A percentile compares a stretch with the other conserved stretches of the same genome.
Evolutionary conservation across 768 basidiomycete species (phyloP).

Genomic region (Lepiota brunneoincarnata): DNA sequence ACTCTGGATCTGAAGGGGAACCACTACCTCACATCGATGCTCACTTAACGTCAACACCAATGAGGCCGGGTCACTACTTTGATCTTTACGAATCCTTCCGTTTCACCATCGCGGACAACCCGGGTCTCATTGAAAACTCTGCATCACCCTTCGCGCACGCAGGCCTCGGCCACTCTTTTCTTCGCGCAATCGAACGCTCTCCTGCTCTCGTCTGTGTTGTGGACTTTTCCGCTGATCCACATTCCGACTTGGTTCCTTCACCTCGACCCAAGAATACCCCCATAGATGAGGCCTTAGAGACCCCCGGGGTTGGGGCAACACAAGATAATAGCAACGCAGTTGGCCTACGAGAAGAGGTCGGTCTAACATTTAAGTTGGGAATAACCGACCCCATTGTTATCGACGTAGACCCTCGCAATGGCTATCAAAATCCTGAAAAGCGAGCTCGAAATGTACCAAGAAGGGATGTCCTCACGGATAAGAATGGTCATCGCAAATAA

Average conservation of each 20-base stretch:
- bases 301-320: background rate
- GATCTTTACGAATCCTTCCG: slow-evolving; percentile 73
- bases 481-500: slow-evolving; percentile 92
- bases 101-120: slow-evolving; percentile 97
- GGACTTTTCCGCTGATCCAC: slow-evolving; percentile 64
- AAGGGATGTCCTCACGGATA: slow-evolving; percentile 73
- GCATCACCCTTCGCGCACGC: slow-evolving; percentile 30
- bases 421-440: slow-evolving; percentile 69
- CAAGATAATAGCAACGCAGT: background rate
- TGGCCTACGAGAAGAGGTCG: background rate
- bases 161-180: slow-evolving; percentile 91
- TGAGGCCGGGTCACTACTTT: slow-evolving; percentile 43
- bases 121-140: slow-evolving; percentile 83
- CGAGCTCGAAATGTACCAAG: slow-evolving; percentile 83
- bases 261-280: background rate
- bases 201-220: slow-evolving; percentile 90
- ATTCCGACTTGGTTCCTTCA: background rate
- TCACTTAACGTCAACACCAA: slow-evolving; percentile 6
- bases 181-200: slow-evolving; percentile 91
- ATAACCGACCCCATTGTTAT: background rate
- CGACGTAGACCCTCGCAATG: slow-evolving; percentile 59
- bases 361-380: background rate
- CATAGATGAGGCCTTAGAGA: background rate
- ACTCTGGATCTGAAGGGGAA: slow-evolving; percentile 18
- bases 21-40: slow-evolving; percentile 9